A percentile compares a stretch with the other conserved stretches of the same genome.
phyloP scores from a whole-genome alignment of 345 rosid species.

The Tarenaya hassleriana region DNA sequence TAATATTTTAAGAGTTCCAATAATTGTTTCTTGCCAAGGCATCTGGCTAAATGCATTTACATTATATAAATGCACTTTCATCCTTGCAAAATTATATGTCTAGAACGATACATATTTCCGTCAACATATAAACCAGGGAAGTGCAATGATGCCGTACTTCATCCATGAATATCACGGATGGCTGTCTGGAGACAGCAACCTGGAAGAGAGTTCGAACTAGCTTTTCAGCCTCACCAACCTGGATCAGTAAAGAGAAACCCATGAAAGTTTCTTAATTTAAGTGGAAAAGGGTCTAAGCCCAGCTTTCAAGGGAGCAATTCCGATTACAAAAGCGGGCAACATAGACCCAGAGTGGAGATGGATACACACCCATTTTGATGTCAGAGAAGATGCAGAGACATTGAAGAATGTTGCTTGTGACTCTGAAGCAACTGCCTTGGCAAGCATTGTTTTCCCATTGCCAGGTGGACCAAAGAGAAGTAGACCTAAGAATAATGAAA shows the following conservation, averaged over 20 bases:
- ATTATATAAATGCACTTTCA: background rate
- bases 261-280: background rate
- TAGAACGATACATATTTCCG: too few relatives aligned
- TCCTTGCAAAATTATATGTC: background rate
- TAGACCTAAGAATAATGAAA: slow-evolving; percentile 44
- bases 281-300: too few relatives aligned
- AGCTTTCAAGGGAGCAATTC: too few relatives aligned
- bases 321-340: slow-evolving; percentile 12
- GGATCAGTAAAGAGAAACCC: slow-evolving; percentile 17
- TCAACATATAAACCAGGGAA: too few relatives aligned
- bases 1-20: background rate
- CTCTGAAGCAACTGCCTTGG: slow-evolving; percentile 96
- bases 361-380: slow-evolving; percentile 82
- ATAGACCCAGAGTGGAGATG: background rate
- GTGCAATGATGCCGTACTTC: slow-evolving; percentile 49
- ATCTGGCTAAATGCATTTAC: background rate
- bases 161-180: slow-evolving; percentile 91
- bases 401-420: slow-evolving; percentile 94
- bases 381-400: slow-evolving; percentile 89
- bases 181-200: slow-evolving; percentile 90
- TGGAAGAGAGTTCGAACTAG: slow-evolving; percentile 85
- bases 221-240: slow-evolving; percentile 99
- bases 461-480: slow-evolving; percentile 99
- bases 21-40: background rate
- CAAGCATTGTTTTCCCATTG: slow-evolving; percentile 98